These are phyloP conservation scores for Collybia sordida DNA, from an alignment of 768 basidiomycete species.

Conservation along the genomic window DNA sequence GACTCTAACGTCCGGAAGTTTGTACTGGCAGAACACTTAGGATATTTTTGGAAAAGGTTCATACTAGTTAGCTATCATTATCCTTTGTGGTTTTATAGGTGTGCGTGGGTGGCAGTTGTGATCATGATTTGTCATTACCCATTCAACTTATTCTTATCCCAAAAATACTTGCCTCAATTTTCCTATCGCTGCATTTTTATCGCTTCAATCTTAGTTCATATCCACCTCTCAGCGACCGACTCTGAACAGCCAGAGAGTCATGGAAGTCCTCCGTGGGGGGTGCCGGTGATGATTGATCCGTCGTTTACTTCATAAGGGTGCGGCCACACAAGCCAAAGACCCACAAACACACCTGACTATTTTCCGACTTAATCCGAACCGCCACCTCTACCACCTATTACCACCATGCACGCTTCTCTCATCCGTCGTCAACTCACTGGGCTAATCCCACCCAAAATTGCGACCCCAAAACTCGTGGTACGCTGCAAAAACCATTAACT, in stretches of 20 bases:
- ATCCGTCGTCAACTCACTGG: constrained; percentile 81
- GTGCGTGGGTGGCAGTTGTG: neutral
- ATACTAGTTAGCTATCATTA: neutral
- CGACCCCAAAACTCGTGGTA: constrained; percentile 87
- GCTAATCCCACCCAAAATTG: constrained; percentile 93
- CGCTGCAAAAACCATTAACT: constrained; percentile 21
- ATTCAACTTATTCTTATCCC: too few species aligned
- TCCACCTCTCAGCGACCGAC: too few species aligned
- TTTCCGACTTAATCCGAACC: constrained; percentile 23
- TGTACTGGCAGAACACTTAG: constrained; percentile 39
- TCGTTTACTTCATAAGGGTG: neutral
- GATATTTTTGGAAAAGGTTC: neutral
- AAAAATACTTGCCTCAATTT: too few species aligned
- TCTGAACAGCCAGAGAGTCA: too few species aligned
- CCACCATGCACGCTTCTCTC: constrained; percentile 78
- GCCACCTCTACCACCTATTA: constrained; percentile 7
- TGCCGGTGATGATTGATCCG: too few species aligned
- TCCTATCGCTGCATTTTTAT: too few species aligned
- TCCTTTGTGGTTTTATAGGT: neutral
- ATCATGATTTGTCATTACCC: neutral
- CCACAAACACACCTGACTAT: constrained; percentile 3
- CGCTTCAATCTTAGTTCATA: too few species aligned
- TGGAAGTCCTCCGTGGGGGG: too few species aligned
- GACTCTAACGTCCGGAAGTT: constrained; percentile 37
- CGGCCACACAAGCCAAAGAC: constrained; percentile 12